A percentile compares a stretch with the other conserved stretches of the same genome.
Conservation (phyloP, 352 stramenopile genomes). For the Pythium chondricola region DNA sequence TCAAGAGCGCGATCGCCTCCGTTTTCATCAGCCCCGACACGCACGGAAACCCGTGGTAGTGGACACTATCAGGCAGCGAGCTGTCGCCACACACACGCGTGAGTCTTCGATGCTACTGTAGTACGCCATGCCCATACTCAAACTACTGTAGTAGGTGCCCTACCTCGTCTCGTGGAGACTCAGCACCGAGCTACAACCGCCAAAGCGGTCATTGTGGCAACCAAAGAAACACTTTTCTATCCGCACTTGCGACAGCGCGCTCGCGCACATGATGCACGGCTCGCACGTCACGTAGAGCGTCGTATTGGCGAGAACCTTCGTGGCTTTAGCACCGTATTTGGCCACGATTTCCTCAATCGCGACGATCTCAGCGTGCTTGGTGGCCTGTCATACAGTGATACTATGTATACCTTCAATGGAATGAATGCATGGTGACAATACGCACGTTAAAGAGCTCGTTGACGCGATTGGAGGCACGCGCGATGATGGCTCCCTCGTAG, state of each 20-base stretch:
- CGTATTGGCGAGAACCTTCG: slow-evolving; percentile 43
- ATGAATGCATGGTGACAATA: background rate
- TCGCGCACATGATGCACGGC: slow-evolving; percentile 93
- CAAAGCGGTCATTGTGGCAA: slow-evolving; percentile 91
- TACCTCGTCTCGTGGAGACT: slow-evolving; percentile 67
- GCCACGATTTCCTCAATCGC: slow-evolving; percentile 79
- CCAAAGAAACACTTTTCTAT: slow-evolving; percentile 85
- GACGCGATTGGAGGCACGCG: slow-evolving; percentile 75
- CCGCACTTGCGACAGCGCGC: slow-evolving; percentile 70
- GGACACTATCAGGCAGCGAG: slow-evolving; percentile 32
- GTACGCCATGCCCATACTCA: no score
- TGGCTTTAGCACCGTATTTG: slow-evolving; percentile 30
- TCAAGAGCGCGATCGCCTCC: slow-evolving; percentile 78
- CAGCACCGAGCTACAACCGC: slow-evolving; percentile 88
- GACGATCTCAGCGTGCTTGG: slow-evolving; percentile 89
- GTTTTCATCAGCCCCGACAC: slow-evolving; percentile 73
- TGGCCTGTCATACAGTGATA: slow-evolving; percentile 39
- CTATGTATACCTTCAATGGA: background rate
- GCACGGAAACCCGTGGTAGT: slow-evolving; percentile 58
- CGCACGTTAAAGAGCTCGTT: slow-evolving; percentile 85
- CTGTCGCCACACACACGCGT: slow-evolving; percentile 3
- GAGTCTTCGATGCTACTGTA: no score
- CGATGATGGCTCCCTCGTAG: slow-evolving; percentile 66
- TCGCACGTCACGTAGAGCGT: slow-evolving; percentile 90
- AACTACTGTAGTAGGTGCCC: no score